Evolutionary conservation across 2,329 filamentous ascomycete species (phyloP), one percentile per base, ranked within the genome.

Genomic region (Diaporthe citriasiana): DNA sequence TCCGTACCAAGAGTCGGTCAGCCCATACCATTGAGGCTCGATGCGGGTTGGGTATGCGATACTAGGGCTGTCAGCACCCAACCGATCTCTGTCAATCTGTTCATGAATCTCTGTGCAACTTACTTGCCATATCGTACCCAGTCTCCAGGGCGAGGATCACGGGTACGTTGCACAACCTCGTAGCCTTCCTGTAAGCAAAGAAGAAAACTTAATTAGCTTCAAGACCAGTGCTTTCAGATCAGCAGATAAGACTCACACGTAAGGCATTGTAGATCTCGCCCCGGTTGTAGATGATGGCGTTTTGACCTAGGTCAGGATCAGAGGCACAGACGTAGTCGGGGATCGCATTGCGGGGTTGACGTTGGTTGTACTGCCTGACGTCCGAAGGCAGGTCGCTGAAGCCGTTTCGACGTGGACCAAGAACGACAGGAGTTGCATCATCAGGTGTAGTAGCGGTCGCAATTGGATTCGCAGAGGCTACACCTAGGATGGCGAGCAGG

Each of bases 1-100:
- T 15, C 59, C 59, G 6, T 12, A 63, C 17, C n/a, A 1, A 19
- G 17, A 15, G 0, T 3, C 15, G 12, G 19, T 25, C 1, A 60
- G 57, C 8, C 30, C 1, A 1, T 45, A 17, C 1, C 9, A 9
- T 3, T 4, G 4, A 12, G 19, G 17, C 2, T 7, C 0, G 4
- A 63, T 4, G 9, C 1, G 15, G 4, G 5, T 12, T 12, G 57
- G 57, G 25, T 30, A 63, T 3, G 7, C 0, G 9, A 45, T 6
- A n/a, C 57, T 63, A 10, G 17, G 17, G 1, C 13, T 13, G 25
- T 63, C 10, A 63, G 17, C 25, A 45, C 3, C n/a, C 2, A 7
- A 0, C n/a, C 3, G 10, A 13, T 10, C 22, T 8, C 15, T 27
- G 2, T 8, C 15, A 10, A 4, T 7, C 7, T 40, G 7, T 8